Evolutionary conservation across 495 filamentous ascomycete genomes (phyloP), one percentile per base, ranked within the genome.

Genomic region (Staphylotrichum longicolle): DNA sequence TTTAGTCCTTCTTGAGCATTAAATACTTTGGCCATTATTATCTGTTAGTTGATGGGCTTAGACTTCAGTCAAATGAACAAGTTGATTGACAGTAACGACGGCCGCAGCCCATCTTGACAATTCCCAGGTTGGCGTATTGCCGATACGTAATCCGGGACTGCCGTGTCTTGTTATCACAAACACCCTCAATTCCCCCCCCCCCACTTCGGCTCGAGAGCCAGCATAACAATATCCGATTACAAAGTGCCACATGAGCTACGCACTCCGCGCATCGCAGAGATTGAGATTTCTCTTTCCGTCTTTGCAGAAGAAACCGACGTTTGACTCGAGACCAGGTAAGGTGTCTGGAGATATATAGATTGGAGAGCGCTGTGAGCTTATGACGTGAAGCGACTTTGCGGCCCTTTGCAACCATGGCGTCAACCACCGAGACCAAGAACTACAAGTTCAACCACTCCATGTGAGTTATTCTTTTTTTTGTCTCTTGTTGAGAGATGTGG

Each of bases 371-470:
- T 2, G 46, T 7, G 15, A 5, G 5, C 2, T 11, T 33, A 6
- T 34, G 1, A 15, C 41, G 11, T 2, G 45, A 32, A 55, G 57
- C 15, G 30, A 35, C 54, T 3, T 5, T 48, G 9, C 54, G 61
- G 54, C 20, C 39, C 12, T 74, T 78, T 35, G 74, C 76, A 68
- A 77, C 83, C 69, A 96, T 95, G 89, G 81, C 87, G 60, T 70
- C 81, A 4, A 78, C 79, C 27, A 88, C 93, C 20, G 84, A 96
- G 66, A 80, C 85, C 37, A 85, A 85, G 65, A 92, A 82, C 60
- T 97, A 96, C 78, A 93, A 91, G 78, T 85, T 96, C 69, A 93
- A 93, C 74, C 90, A 87, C 71, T 82, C 84, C 52, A 88, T 87
- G 90, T 93, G 76, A 71, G 86, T 61, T 54, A 0, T 15, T n/a